Percentiles rank a stretch among this genome's conserved stretches.
Evolutionary conservation across 1,139 yeast genomes (phyloP).

Genomic region (Debaryomyces fabryi): DNA sequence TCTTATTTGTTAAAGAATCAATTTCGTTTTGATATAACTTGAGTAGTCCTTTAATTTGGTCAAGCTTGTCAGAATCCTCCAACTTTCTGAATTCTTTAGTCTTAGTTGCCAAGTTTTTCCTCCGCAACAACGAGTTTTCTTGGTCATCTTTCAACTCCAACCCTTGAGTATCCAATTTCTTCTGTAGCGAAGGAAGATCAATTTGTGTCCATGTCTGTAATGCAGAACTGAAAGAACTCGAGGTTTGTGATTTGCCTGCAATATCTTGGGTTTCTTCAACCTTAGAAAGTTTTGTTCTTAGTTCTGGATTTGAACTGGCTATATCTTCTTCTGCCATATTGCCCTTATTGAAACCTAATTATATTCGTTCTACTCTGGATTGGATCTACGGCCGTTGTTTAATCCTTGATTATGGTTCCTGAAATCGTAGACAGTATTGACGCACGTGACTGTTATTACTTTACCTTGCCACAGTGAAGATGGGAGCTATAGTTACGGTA

Average conservation of each 20-base stretch:
- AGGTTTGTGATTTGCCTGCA: neutral
- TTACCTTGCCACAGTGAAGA: neutral
- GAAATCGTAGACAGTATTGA: neutral
- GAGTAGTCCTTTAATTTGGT: slow-evolving; percentile 64
- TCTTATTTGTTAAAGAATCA: slow-evolving; percentile 76
- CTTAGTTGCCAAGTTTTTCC: slow-evolving; percentile 76
- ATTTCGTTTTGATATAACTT: slow-evolving; percentile 88
- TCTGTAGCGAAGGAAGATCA: slow-evolving; percentile 69
- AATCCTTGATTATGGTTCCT: neutral
- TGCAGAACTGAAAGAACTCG: slow-evolving; percentile 38
- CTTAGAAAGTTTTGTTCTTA: neutral
- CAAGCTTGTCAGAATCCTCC: slow-evolving; percentile 64
- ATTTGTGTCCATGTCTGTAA: slow-evolving; percentile 77
- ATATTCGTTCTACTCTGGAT: neutral
- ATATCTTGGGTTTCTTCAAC: neutral
- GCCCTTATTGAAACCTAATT: neutral
- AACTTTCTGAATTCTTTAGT: slow-evolving; percentile 84
- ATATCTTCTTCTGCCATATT: slow-evolving; percentile 3
- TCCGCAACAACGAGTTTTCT: slow-evolving; percentile 60
- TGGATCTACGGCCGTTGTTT: neutral
- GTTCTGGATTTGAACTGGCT: neutral
- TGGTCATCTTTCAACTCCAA: slow-evolving; percentile 72
- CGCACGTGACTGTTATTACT: neutral
- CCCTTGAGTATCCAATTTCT: slow-evolving; percentile 74
- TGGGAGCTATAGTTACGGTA: neutral